These are phyloP conservation scores for Quillaja saponaria DNA, from an alignment of 306 rosid genomes.

Conservation along the genomic window DNA sequence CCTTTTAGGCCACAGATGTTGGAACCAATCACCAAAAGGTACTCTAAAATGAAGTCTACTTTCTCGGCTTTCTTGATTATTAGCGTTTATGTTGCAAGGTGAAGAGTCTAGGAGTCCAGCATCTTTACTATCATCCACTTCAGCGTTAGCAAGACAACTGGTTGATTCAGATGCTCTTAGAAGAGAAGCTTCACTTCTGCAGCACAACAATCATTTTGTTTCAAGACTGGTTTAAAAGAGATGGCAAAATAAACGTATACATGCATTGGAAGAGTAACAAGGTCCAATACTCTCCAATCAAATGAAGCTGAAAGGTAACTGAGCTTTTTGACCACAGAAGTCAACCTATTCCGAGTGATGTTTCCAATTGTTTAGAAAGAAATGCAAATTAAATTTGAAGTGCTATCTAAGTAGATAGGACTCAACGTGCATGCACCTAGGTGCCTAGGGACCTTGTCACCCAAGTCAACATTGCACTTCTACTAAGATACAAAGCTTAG, in stretches of 20 bases:
- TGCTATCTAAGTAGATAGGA: no score
- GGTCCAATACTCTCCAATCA: background rate
- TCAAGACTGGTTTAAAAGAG: no score
- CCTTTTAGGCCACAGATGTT: slow-evolving; percentile 42
- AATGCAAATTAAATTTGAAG: no score
- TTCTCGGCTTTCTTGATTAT: slow-evolving; percentile 31
- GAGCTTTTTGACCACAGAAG: no score
- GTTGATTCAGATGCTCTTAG: slow-evolving; percentile 54
- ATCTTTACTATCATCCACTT: slow-evolving; percentile 37
- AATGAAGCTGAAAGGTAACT: background rate
- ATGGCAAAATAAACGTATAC: no score
- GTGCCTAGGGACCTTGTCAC: no score
- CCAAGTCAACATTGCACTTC: no score
- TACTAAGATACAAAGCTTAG: no score
- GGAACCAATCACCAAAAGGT: slow-evolving; percentile 64
- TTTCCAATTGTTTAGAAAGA: no score
- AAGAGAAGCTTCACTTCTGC: slow-evolving; percentile 85
- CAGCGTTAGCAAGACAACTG: slow-evolving; percentile 37
- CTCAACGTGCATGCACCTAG: no score
- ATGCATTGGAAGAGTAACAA: background rate
- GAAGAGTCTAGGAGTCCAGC: slow-evolving; percentile 37
- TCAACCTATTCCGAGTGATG: no score
- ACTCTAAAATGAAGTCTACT: slow-evolving; percentile 36
- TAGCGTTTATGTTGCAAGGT: slow-evolving; percentile 33
- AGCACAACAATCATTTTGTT: slow-evolving; percentile 29